phyloP scores from a whole-genome alignment of 805 yeast genomes.

The Citeromyces matritensis region DNA sequence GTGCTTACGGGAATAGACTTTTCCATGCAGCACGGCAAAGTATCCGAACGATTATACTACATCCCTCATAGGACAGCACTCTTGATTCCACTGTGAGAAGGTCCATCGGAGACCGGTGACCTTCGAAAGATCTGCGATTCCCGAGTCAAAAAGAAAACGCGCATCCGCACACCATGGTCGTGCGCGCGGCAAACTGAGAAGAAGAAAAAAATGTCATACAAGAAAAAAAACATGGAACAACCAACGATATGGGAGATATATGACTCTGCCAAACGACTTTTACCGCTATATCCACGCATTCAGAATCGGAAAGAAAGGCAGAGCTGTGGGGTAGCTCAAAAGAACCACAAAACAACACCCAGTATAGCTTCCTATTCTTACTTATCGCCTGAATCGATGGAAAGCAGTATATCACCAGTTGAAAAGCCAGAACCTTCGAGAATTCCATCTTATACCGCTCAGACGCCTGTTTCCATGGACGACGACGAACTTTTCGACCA shows the following conservation, averaged over 20 bases:
- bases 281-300: conserved; percentile 17
- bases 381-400: conserved; percentile 7
- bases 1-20: too few relatives aligned
- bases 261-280: conserved; percentile 13
- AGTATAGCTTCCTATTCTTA: conserved; percentile 9
- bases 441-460: not conserved
- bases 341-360: conserved; percentile 4
- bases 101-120: too few relatives aligned
- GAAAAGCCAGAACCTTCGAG: conserved; percentile 1
- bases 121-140: too few relatives aligned
- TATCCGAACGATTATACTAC: too few relatives aligned
- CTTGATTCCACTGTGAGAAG: too few relatives aligned
- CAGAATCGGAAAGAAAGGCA: conserved; percentile 15
- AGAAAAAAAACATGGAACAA: conserved; percentile 8
- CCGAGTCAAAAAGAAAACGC: too few relatives aligned
- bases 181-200: too few relatives aligned
- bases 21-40: too few relatives aligned
- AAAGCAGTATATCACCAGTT: not conserved
- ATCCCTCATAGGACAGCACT: too few relatives aligned
- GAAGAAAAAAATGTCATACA: too few relatives aligned
- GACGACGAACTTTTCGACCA: not conserved
- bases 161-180: too few relatives aligned
- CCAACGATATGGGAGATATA: conserved; percentile 20
- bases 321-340: conserved; percentile 11
- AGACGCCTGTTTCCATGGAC: not conserved